phyloP scores from a whole-genome alignment of 352 stramenopile species.

The Phytophthora cryptogea region DNA sequence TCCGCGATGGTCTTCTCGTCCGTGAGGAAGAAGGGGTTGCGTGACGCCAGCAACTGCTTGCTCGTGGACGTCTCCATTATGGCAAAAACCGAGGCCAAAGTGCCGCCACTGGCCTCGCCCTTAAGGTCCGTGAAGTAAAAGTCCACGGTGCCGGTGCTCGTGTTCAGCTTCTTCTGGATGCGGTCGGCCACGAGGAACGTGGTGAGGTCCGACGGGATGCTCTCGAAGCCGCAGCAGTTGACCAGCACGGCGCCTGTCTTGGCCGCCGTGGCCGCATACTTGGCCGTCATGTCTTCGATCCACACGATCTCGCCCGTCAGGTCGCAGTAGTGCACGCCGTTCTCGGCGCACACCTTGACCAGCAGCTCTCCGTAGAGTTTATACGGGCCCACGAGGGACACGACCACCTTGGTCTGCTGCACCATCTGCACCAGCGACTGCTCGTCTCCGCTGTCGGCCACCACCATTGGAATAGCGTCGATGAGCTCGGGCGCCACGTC shows the following conservation, averaged over 20 bases:
- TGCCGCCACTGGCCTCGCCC: slow-evolving; percentile 68
- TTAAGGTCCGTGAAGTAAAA: slow-evolving; percentile 56
- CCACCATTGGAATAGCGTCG: slow-evolving; percentile 49
- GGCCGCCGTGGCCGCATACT: slow-evolving; percentile 58
- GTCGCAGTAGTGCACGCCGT: slow-evolving; percentile 92
- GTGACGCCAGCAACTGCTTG: slow-evolving; percentile 42
- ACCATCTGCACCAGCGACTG: slow-evolving; percentile 75
- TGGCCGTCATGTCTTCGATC: slow-evolving; percentile 80
- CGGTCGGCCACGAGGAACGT: slow-evolving; percentile 72
- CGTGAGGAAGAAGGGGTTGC: slow-evolving; percentile 68
- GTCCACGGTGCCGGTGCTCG: slow-evolving; percentile 39
- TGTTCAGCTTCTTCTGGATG: slow-evolving; percentile 59
- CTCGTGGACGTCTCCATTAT: slow-evolving; percentile 58
- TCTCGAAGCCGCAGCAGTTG: slow-evolving; percentile 90
- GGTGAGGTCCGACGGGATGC: slow-evolving; percentile 86
- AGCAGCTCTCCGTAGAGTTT: slow-evolving; percentile 83
- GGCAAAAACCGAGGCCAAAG: slow-evolving; percentile 55
- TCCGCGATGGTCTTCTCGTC: slow-evolving; percentile 43
- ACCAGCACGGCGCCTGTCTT: slow-evolving; percentile 82
- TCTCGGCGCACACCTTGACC: slow-evolving; percentile 84
- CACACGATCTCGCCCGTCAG: slow-evolving; percentile 91
- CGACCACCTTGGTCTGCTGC: slow-evolving; percentile 73
- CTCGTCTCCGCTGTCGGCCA: slow-evolving; percentile 64
- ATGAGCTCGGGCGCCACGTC: slow-evolving; percentile 41
- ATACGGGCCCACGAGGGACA: slow-evolving; percentile 89